Evolutionary conservation across 495 filamentous ascomycete genomes (phyloP).

Genomic region (Penicillium samsonianum): DNA sequence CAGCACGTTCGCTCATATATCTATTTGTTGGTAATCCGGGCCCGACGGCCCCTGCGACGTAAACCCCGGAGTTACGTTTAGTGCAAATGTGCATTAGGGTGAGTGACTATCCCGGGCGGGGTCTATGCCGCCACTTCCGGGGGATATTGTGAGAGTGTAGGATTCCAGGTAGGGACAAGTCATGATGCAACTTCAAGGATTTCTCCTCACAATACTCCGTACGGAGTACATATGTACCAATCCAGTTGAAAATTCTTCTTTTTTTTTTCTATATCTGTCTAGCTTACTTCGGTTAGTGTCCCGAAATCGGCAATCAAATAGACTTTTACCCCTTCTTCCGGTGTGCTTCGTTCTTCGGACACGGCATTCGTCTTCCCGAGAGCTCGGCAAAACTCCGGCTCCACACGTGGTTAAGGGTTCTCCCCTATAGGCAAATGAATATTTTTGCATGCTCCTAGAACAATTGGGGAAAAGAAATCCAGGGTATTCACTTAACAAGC

Average conservation of each 20-base stretch:
- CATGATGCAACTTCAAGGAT: conserved; percentile 2
- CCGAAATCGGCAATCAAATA: background rate
- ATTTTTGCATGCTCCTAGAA: background rate
- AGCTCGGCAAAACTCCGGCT: conserved; percentile 21
- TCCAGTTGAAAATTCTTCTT: background rate
- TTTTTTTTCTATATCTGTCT: background rate
- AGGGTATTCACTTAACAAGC: conserved; percentile 15
- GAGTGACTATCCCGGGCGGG: conserved; percentile 3
- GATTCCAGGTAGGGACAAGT: background rate
- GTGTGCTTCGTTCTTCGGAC: background rate
- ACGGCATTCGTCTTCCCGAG: background rate
- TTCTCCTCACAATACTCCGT: too few relatives aligned
- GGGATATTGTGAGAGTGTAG: background rate
- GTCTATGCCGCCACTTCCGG: background rate
- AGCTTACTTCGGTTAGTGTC: background rate
- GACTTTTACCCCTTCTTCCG: conserved; percentile 12
- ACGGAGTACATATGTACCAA: background rate
- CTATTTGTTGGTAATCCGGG: background rate
- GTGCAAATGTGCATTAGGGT: background rate
- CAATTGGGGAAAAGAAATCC: conserved; percentile 7
- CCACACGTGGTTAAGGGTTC: conserved; percentile 27
- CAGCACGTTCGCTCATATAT: background rate
- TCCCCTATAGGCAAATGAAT: conserved; percentile 15
- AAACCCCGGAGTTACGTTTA: conserved; percentile 10
- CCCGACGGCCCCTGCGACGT: background rate